Evolutionary conservation across 805 yeast species (phyloP).

Genomic region (Torulaspora maleeae): DNA sequence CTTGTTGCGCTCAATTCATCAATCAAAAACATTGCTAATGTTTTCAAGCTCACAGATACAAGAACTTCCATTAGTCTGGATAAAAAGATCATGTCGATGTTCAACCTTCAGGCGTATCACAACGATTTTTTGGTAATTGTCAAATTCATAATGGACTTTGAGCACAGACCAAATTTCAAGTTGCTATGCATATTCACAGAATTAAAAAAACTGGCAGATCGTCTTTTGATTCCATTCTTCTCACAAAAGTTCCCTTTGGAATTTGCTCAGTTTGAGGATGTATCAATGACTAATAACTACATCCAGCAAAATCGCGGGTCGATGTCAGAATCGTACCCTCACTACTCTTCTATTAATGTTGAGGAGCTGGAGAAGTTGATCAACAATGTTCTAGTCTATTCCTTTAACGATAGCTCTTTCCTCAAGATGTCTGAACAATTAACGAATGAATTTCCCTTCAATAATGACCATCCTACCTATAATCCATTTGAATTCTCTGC

Average conservation of each 20-base stretch:
- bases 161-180: constrained; percentile 34
- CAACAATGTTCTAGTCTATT: constrained; percentile 30
- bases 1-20: constrained; percentile 33
- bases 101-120: constrained; percentile 31
- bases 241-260: constrained; percentile 21
- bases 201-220: constrained; percentile 29
- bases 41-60: constrained; percentile 19
- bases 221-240: constrained; percentile 27
- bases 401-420: constrained; percentile 34
- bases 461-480: constrained; percentile 10
- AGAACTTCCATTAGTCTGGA: constrained; percentile 18
- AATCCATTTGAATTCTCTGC: constrained; percentile 10
- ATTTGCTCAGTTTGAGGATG: constrained; percentile 21
- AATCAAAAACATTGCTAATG: constrained; percentile 29
- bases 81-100: constrained; percentile 23
- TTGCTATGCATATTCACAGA: constrained; percentile 31
- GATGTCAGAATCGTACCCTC: constrained; percentile 1
- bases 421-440: constrained; percentile 30
- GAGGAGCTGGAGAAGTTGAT: constrained; percentile 29
- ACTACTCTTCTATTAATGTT: constrained; percentile 17
- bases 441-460: constrained; percentile 27
- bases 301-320: constrained; percentile 6
- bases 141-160: constrained; percentile 33
- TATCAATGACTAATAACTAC: constrained; percentile 7
- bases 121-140: constrained; percentile 30